Percentiles rank a stretch among this genome's conserved stretches.
These are phyloP conservation scores for Daldinia vernicosa DNA, from an alignment of 495 filamentous ascomycete species.

Conservation along the genomic window DNA sequence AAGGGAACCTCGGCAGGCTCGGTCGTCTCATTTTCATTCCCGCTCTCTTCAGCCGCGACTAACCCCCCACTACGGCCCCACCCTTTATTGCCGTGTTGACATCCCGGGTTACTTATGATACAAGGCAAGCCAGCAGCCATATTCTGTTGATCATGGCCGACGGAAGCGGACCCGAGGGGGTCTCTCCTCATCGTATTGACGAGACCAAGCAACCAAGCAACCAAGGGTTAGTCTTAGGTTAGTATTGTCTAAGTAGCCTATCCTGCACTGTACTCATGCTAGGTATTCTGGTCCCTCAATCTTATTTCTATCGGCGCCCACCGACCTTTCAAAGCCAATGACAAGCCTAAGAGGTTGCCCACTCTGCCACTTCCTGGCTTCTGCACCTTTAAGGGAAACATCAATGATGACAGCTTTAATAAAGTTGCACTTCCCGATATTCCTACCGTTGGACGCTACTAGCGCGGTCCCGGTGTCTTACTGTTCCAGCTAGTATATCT, in stretches of 20 bases:
- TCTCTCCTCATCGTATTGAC: slow-evolving; percentile 2
- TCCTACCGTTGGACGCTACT: slow-evolving; percentile 34
- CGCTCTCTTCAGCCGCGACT: slow-evolving; percentile 44
- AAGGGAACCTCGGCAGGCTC: neutral
- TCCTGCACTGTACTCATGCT: neutral
- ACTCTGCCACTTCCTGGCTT: neutral
- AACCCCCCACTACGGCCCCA: slow-evolving; percentile 51
- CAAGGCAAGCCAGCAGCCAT: slow-evolving; percentile 14
- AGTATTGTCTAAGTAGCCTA: neutral
- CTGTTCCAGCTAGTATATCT: slow-evolving; percentile 3
- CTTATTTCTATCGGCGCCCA: neutral
- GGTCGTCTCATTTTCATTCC: slow-evolving; percentile 35
- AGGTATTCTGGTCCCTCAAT: neutral
- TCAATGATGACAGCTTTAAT: slow-evolving; percentile 16
- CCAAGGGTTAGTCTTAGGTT: too few species aligned
- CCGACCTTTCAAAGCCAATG: neutral
- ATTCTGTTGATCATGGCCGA: slow-evolving; percentile 20
- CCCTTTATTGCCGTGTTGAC: slow-evolving; percentile 54
- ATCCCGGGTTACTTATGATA: slow-evolving; percentile 32
- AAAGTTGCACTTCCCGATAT: slow-evolving; percentile 36
- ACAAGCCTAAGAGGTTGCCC: neutral
- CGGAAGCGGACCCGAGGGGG: slow-evolving; percentile 2
- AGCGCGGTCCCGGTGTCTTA: slow-evolving; percentile 24
- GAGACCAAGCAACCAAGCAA: slow-evolving; percentile 16
- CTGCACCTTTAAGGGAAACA: neutral